Conservation (phyloP, 2,329 filamentous ascomycete genomes). For the Xylaria sp. region DNA sequence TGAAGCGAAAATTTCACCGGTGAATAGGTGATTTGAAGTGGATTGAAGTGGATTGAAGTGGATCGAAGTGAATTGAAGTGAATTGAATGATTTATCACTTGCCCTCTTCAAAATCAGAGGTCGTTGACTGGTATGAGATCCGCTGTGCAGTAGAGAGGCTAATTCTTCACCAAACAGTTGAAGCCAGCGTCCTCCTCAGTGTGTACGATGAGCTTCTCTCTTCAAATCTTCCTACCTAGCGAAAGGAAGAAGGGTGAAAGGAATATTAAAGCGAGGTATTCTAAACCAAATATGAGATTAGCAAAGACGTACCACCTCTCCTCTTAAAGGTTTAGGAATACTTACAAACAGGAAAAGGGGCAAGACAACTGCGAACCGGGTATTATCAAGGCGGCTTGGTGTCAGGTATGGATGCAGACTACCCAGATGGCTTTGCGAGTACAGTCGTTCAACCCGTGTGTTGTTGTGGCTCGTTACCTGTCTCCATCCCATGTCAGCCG, state of each 20-base stretch:
- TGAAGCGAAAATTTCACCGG: conserved; percentile 19
- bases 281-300: conserved; percentile 11
- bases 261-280: conserved; percentile 1
- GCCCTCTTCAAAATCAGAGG: conserved; percentile 1
- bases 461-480: conserved; percentile 21
- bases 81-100: conserved; percentile 7
- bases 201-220: background rate
- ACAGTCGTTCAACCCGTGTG: conserved; percentile 2
- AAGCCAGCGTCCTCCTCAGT: background rate
- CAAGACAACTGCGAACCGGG: background rate
- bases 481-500: conserved; percentile 7
- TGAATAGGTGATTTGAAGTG: background rate
- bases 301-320: conserved; percentile 10
- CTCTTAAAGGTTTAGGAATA: conserved; percentile 14
- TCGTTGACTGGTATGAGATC: conserved; percentile 6
- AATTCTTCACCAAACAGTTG: conserved; percentile 22
- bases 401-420: conserved; percentile 31
- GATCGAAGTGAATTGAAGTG: background rate
- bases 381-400: conserved; percentile 13
- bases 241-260: background rate
- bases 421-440: conserved; percentile 8
- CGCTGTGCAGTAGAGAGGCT: conserved; percentile 13
- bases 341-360: background rate
- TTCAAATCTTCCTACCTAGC: background rate
- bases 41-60: background rate